Evolutionary conservation across 2,329 filamentous ascomycete genomes (phyloP), one percentile per base, ranked within the genome.

Genomic region (Phymatotrichopsis omnivora): DNA sequence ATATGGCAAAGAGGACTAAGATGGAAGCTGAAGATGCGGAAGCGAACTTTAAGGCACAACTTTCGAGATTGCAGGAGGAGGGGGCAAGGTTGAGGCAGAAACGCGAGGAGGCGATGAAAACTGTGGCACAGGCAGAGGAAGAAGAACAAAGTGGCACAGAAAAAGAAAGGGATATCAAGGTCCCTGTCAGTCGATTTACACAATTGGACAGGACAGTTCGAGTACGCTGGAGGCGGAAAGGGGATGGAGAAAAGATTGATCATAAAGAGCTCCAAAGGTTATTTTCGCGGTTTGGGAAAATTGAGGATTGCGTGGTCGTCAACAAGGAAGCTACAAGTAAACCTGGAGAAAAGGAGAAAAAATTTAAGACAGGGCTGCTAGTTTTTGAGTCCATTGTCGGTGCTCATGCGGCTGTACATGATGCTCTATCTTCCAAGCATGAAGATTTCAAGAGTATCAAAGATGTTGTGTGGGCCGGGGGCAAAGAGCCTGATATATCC

Each of bases 181-280:
- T 8, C 6, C 33, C 31, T n/a, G 25, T 29, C 11, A 53, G 45
- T 3, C 53, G 60, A 5, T 63, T 66, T 8, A 54, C 63, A 4
- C 68, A 71, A 27, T 56, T 68, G 19, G 67, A 71, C 41, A 61
- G 69, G 17, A 68, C 68, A 1, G 53, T 72, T 47, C 68, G 65
- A 31, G 54, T 71, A 1, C 63, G 65, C 3, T 71, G 67, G 57
- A 53, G 57, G 12, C 51, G 62, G 19, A 61, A 64, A 19, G 61
- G 58, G 31, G 42, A 44, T 19, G 50, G 42, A 14, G 57, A 57
- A 2, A 55, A 55, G 4, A 60, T 70, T 51, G 63, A 65, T 43
- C 63, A 65, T 32, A 62, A 63, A 2, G 57, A 59, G 4, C 47
- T 72, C 3, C 44, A 56, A 7, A 47, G 56, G 32, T 59, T 67